Evolutionary conservation across 2,329 filamentous ascomycete genomes (phyloP), one percentile per base, ranked within the genome.

Genomic region (Colletotrichum cuscutae): DNA sequence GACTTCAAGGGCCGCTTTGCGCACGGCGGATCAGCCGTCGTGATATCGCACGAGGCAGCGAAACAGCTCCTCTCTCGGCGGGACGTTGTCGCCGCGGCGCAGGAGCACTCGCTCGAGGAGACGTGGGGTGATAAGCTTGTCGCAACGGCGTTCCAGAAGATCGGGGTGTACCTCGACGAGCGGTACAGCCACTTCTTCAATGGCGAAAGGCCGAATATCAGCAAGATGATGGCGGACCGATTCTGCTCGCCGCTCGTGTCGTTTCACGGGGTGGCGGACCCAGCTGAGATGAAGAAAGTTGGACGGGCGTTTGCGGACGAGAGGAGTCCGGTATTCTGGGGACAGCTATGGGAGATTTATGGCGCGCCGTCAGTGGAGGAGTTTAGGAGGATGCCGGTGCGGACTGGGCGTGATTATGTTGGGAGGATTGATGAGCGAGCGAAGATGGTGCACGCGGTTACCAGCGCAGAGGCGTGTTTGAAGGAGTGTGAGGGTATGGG

Each of bases 131-230:
- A 90, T 77, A 84, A 85, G 64, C 80, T 90, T 24, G 82, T 90
- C 7, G 86, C 88, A 35, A 87, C 84, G 26, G 87, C 87, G 42
- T 78, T 90, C 60, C 86, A 88, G 79, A 86, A 86, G 77, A 77
- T 88, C 5, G 89, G 86, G 13, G 81, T 90, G 54, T 89, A 89
- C 78, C 81, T 90, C 7, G 86, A 89, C 75, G 89, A 90, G 81
- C 79, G 82, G 6, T 89, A 88, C 79, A 83, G 83, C 68, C 86
- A 85, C 61, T 79, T 89, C 72, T 90, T 90, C 79, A 90, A 89
- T 77, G 88, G 89, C 60, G 88, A 89, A 76, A 79, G 81, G 24
- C 88, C 89, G 0, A 78, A 79, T 73, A 81, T 85, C 76, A 88
- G 87, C 63, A 84, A 85, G 59, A 85, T 90, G 77, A 83, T 82